Conservation (phyloP, 192 early-diverging fungal genomes). For the Coemansia biformis region DNA sequence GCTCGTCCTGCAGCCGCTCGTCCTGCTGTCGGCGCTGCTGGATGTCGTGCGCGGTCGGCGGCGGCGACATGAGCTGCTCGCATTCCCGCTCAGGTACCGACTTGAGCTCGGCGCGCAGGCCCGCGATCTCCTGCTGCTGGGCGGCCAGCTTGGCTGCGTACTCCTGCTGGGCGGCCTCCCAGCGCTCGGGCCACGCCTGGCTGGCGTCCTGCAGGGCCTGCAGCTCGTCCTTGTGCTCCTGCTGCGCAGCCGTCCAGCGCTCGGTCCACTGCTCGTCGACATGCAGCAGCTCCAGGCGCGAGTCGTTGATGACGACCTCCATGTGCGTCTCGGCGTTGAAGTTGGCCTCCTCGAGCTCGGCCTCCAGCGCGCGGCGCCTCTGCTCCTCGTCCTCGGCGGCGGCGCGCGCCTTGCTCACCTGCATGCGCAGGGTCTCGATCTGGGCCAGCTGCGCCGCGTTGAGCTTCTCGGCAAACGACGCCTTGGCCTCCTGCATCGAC, state of each 20-base stretch:
- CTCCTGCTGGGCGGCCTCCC: no score
- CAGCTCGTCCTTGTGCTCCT: slow-evolving; percentile 14
- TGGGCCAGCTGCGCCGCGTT: slow-evolving; percentile 49
- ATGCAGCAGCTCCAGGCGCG: slow-evolving; percentile 33
- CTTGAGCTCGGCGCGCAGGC: background rate
- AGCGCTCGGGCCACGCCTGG: no score
- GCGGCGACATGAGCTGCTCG: slow-evolving; percentile 33
- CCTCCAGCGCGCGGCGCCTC: slow-evolving; percentile 41
- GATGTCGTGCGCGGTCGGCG: slow-evolving; percentile 23
- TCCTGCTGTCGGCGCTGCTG: slow-evolving; percentile 3
- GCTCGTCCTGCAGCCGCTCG: slow-evolving; percentile 2
- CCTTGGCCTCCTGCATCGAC: slow-evolving; percentile 55
- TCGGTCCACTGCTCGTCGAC: slow-evolving; percentile 44
- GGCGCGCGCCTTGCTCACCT: slow-evolving; percentile 42
- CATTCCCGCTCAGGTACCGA: background rate
- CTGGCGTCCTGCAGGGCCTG: background rate
- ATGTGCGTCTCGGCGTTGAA: slow-evolving; percentile 34
- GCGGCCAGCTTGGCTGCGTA: background rate
- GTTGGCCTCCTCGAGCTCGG: slow-evolving; percentile 54
- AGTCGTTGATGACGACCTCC: slow-evolving; percentile 19
- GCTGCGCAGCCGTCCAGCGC: slow-evolving; percentile 34
- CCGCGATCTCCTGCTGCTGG: slow-evolving; percentile 6
- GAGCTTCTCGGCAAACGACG: slow-evolving; percentile 45
- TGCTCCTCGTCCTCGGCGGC: slow-evolving; percentile 47
- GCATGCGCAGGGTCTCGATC: slow-evolving; percentile 42